Evolutionary conservation across 192 early-diverging fungal genomes (phyloP).

Genomic region (Chytriomyces confervae): DNA sequence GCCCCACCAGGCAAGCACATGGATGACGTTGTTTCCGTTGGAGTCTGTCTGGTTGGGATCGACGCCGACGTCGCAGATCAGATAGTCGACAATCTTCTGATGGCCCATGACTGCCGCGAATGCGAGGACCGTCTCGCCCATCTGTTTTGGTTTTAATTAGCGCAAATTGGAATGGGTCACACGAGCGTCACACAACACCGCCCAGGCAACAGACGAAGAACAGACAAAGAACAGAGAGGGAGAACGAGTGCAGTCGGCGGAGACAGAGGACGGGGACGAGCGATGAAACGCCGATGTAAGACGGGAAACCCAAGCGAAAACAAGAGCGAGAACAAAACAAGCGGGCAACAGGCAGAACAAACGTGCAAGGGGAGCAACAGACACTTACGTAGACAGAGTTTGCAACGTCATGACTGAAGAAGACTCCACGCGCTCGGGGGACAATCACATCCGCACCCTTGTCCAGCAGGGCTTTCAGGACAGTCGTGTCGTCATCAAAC

Average conservation of each 20-base stretch:
- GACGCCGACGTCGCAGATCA: constrained; percentile 31
- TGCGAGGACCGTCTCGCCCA: constrained; percentile 34
- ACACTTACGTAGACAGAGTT: constrained; percentile 24
- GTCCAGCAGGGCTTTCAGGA: constrained; percentile 25
- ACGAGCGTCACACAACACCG: background rate
- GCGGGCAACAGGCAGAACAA: too few species aligned
- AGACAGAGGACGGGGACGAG: background rate
- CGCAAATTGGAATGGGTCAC: background rate
- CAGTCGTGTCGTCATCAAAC: constrained; percentile 26
- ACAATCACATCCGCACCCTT: constrained; percentile 27
- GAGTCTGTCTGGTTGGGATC: constrained; percentile 32
- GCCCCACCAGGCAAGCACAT: constrained; percentile 36
- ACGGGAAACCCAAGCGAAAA: background rate
- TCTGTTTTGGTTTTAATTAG: background rate
- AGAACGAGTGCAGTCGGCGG: background rate
- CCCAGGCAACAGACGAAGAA: background rate
- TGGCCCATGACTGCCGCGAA: constrained; percentile 38
- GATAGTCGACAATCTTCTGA: constrained; percentile 28
- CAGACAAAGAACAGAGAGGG: background rate
- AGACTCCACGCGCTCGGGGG: constrained; percentile 26
- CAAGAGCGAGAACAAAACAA: background rate
- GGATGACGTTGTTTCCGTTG: constrained; percentile 42
- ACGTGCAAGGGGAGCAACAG: too few species aligned
- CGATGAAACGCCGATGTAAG: background rate
- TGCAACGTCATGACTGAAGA: constrained; percentile 14